Evolutionary conservation across 257 asterid genomes (phyloP).

Genomic region (Ehretia macrophylla): DNA sequence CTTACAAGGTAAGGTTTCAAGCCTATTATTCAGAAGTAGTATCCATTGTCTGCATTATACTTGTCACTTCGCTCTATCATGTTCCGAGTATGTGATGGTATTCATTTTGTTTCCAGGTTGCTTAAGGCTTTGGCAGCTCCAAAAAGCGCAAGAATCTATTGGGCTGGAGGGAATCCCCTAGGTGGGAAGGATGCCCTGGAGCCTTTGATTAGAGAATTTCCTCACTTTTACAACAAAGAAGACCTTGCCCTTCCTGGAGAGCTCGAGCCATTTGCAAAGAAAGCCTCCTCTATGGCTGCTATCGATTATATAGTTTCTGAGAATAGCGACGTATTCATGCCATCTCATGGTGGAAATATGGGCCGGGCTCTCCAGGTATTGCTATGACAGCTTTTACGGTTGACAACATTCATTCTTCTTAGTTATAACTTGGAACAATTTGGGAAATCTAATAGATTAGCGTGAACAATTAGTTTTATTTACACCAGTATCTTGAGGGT

Average conservation of each 20-base stretch:
- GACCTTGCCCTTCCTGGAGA: conserved; percentile 78
- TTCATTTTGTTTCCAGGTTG: conserved; percentile 19
- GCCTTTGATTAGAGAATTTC: conserved; percentile 63
- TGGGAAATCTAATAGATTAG: too few species aligned
- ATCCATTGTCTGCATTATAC: too few species aligned
- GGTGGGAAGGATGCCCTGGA: conserved; percentile 77
- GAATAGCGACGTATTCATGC: conserved; percentile 92
- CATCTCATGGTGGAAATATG: conserved; percentile 99
- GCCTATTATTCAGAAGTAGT: too few species aligned
- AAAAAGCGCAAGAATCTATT: conserved; percentile 57
- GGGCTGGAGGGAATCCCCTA: conserved; percentile 95
- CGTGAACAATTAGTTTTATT: too few species aligned
- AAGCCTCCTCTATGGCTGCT: conserved; percentile 84
- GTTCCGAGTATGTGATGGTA: too few species aligned
- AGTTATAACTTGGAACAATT: too few species aligned
- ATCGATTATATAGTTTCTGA: conserved; percentile 81
- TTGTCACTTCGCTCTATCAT: too few species aligned
- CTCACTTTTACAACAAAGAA: conserved; percentile 81
- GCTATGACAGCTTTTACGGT: too few species aligned
- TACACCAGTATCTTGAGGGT: too few species aligned
- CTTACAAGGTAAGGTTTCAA: conserved; percentile 37
- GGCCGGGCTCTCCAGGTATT: conserved; percentile 57
- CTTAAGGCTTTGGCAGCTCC: conserved; percentile 93
- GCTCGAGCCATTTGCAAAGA: conserved; percentile 71
- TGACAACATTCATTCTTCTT: too few species aligned